phyloP scores from a whole-genome alignment of 2,329 filamentous ascomycete species.

The Drechslerella coelobrocha region DNA sequence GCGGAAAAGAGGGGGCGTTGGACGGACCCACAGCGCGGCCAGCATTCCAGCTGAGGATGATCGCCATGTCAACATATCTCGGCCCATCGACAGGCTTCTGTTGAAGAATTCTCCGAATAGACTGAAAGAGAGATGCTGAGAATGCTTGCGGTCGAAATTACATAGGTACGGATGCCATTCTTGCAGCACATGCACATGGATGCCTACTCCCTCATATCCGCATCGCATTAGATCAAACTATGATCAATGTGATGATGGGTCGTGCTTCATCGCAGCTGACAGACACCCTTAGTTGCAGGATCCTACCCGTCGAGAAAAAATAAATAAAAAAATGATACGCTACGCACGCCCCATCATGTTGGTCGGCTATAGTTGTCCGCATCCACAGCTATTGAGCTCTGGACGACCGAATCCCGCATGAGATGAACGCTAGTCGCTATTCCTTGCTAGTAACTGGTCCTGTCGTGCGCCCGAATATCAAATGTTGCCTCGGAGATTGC shows the following conservation, averaged over 20 bases:
- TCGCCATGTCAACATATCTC: conserved; percentile 48
- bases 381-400: conserved; percentile 8
- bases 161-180: conserved; percentile 40
- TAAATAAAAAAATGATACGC: too few species aligned
- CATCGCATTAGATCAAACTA: conserved; percentile 12
- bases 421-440: conserved; percentile 47
- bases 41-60: conserved; percentile 41
- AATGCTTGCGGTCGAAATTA: conserved; percentile 49
- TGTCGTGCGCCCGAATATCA: conserved; percentile 46
- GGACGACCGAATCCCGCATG: conserved; percentile 27
- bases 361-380: conserved; percentile 37
- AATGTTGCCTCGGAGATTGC: conserved; percentile 50
- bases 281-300: neutral
- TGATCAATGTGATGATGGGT: neutral
- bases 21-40: conserved; percentile 8
- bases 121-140: neutral
- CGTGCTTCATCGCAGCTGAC: neutral
- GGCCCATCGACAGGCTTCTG: conserved; percentile 22
- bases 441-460: conserved; percentile 38
- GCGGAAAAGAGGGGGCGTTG: conserved; percentile 41
- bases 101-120: conserved; percentile 15
- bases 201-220: neutral
- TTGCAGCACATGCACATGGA: conserved; percentile 6
- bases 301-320: neutral
- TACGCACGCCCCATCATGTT: neutral